These are phyloP conservation scores for Veloporphyrellus conicus DNA, from an alignment of 1,284 basidiomycete genomes.

Conservation along the genomic window DNA sequence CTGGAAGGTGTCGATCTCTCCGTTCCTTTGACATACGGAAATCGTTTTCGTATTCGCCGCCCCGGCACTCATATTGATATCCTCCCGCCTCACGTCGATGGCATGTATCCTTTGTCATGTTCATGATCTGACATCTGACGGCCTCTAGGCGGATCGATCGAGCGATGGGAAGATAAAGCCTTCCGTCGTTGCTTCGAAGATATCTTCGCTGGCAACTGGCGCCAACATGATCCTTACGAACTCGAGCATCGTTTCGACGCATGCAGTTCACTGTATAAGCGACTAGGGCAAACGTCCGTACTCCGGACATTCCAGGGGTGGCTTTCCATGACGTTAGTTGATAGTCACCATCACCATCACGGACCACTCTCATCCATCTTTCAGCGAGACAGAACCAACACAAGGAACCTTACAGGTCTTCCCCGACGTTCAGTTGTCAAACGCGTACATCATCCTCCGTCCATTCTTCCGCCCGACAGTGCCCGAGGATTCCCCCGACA, in stretches of 20 bases:
- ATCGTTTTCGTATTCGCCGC: constrained; percentile 78
- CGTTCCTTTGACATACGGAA: constrained; percentile 73
- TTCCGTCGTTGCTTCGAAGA: constrained; percentile 65
- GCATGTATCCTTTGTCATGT: constrained; percentile 30
- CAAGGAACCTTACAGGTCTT: constrained; percentile 80
- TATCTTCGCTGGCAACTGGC: constrained; percentile 69
- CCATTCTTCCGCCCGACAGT: constrained; percentile 72
- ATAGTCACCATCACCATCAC: background rate
- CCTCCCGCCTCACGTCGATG: constrained; percentile 78
- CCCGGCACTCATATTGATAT: constrained; percentile 65
- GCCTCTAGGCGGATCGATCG: constrained; percentile 63
- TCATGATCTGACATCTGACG: background rate
- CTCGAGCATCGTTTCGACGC: constrained; percentile 60
- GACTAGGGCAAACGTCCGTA: constrained; percentile 59
- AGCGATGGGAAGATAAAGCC: constrained; percentile 77
- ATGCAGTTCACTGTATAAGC: constrained; percentile 55
- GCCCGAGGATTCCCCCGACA: constrained; percentile 38
- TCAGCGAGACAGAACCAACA: constrained; percentile 63
- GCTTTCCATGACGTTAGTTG: constrained; percentile 56
- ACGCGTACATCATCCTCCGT: constrained; percentile 77
- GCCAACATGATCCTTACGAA: constrained; percentile 67
- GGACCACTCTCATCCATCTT: background rate
- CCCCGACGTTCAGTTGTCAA: constrained; percentile 69
- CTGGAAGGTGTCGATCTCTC: constrained; percentile 60
- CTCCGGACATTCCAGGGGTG: constrained; percentile 83